Percentiles rank a stretch among this genome's conserved stretches.
phyloP scores from a whole-genome alignment of 257 asterid species.

The Haberlea rhodopensis region DNA sequence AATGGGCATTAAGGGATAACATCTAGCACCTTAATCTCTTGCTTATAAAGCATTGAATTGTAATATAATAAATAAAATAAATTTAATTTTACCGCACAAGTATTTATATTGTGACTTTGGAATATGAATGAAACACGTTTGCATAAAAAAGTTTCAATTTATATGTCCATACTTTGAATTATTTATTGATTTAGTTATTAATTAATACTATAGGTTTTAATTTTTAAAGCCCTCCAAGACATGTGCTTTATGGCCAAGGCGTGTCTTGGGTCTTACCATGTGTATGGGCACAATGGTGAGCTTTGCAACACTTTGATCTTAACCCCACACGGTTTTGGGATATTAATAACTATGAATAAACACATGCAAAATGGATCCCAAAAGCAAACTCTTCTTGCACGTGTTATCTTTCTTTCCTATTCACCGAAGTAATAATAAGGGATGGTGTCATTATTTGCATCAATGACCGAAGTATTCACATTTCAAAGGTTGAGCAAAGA shows the following conservation, averaged over 20 bases:
- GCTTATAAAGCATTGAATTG: too few species aligned
- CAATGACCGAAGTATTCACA: not conserved
- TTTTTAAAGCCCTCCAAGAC: not conserved
- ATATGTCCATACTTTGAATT: too few species aligned
- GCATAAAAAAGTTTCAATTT: too few species aligned
- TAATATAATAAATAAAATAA: too few species aligned
- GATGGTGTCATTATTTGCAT: not conserved
- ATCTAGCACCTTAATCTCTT: not conserved
- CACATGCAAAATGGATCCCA: not conserved
- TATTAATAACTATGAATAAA: not conserved
- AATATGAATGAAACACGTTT: not conserved
- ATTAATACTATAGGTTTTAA: too few species aligned
- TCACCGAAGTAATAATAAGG: not conserved
- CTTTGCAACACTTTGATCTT: not conserved
- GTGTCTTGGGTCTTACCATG: too few species aligned
- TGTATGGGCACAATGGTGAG: too few species aligned
- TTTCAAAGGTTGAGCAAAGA: slow-evolving; percentile 6
- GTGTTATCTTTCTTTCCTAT: slow-evolving; percentile 3
- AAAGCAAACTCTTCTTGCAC: slow-evolving; percentile 2
- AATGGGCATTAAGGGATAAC: not conserved
- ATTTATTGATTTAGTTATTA: too few species aligned
- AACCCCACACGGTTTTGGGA: not conserved
- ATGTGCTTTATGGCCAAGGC: too few species aligned
- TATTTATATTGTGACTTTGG: not conserved
- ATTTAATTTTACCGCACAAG: not conserved